A percentile compares a stretch with the other conserved stretches of the same genome.
These are phyloP conservation scores for Orbilia brochopaga DNA, from an alignment of 2,329 filamentous ascomycete species.

Conservation along the genomic window DNA sequence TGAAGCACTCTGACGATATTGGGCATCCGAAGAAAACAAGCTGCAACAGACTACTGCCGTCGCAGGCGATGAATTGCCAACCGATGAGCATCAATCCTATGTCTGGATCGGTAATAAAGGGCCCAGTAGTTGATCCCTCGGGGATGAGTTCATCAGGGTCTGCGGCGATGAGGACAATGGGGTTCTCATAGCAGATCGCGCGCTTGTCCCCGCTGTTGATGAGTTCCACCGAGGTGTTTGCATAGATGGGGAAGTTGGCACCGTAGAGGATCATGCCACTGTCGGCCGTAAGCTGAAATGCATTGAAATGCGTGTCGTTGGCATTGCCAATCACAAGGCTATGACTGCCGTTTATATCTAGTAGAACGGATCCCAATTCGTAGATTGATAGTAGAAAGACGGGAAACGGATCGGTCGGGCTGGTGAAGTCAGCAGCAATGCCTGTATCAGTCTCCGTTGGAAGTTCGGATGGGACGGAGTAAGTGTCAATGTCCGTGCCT, in stretches of 20 bases:
- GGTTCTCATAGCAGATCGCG: slow-evolving; percentile 15
- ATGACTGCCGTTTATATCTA: slow-evolving; percentile 7
- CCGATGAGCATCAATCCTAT: slow-evolving; percentile 16
- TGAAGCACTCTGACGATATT: neutral
- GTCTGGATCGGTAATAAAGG: slow-evolving; percentile 32
- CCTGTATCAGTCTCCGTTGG: slow-evolving; percentile 9
- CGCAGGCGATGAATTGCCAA: slow-evolving; percentile 12
- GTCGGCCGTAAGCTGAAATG: slow-evolving; percentile 19
- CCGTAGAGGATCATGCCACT: slow-evolving; percentile 30
- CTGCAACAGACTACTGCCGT: neutral
- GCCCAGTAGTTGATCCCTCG: slow-evolving; percentile 18
- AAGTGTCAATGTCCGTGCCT: neutral
- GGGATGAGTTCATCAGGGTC: slow-evolving; percentile 5
- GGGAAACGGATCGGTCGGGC: slow-evolving; percentile 15
- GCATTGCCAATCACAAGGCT: slow-evolving; percentile 10
- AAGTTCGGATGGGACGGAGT: neutral
- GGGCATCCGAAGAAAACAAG: slow-evolving; percentile 14
- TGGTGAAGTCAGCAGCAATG: slow-evolving; percentile 29
- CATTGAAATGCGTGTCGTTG: slow-evolving; percentile 26
- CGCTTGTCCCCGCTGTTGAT: slow-evolving; percentile 10
- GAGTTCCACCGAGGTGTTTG: slow-evolving; percentile 26
- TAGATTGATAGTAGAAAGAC: slow-evolving; percentile 27
- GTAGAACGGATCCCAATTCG: slow-evolving; percentile 4
- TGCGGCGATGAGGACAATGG: slow-evolving; percentile 8
- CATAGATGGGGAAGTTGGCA: slow-evolving; percentile 15